Evolutionary conservation across 345 rosid genomes (phyloP).

Genomic region (Excoecaria agallocha): DNA sequence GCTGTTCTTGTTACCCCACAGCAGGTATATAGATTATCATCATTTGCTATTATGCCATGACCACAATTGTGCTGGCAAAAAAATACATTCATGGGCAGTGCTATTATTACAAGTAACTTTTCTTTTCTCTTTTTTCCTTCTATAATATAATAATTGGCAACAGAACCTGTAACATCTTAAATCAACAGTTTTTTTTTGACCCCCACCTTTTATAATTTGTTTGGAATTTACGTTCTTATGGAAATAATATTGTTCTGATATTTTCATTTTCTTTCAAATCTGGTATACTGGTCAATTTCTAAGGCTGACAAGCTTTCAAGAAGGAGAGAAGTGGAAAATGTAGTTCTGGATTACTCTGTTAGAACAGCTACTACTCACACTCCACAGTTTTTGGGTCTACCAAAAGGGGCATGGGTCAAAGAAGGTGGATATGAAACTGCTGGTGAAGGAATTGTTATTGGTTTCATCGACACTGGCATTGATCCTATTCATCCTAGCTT

Average conservation of each 20-base stretch:
- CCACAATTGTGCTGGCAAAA: conserved; percentile 28
- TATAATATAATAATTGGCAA: not conserved
- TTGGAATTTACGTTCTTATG: conserved; percentile 1
- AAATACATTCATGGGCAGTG: conserved; percentile 10
- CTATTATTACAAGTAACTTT: conserved; percentile 13
- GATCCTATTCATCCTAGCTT: conserved; percentile 93
- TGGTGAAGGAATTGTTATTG: conserved; percentile 91
- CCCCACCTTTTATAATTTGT: not conserved
- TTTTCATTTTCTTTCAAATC: not conserved
- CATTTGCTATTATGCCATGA: conserved; percentile 19
- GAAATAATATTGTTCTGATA: not conserved
- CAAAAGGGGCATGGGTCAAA: conserved; percentile 80
- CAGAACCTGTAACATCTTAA: not conserved
- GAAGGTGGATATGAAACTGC: conserved; percentile 79
- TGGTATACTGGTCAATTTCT: conserved; percentile 20
- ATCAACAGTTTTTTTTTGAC: not conserved
- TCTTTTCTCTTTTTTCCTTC: not conserved
- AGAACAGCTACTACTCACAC: conserved; percentile 93
- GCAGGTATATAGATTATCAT: conserved; percentile 52
- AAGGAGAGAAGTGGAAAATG: conserved; percentile 75
- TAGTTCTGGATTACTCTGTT: conserved; percentile 78
- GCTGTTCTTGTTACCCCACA: conserved; percentile 76
- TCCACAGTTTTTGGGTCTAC: conserved; percentile 90
- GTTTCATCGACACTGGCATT: conserved; percentile 91
- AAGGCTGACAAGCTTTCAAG: conserved; percentile 71